These are phyloP conservation scores for Trichoderma polysporum DNA, from an alignment of 2,329 filamentous ascomycete genomes.

Conservation along the genomic window DNA sequence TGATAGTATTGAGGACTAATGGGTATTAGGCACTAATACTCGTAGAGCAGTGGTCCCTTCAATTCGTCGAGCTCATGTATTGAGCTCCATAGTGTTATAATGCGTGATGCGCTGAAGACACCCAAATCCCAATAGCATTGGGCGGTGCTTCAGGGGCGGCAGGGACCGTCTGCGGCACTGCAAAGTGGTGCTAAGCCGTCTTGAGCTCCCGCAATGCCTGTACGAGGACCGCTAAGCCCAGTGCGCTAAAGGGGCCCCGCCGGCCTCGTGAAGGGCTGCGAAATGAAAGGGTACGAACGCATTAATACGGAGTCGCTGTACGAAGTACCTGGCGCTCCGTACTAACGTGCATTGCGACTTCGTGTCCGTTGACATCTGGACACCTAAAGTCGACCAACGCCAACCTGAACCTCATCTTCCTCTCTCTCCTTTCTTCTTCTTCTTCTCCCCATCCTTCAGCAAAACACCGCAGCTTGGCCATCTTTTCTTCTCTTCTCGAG, in stretches of 20 bases:
- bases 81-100: not conserved
- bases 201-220: not conserved
- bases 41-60: not conserved
- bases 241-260: slow-evolving; percentile 1
- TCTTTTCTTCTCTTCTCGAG: slow-evolving; percentile 1
- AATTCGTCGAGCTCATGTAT: not conserved
- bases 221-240: slow-evolving; percentile 16
- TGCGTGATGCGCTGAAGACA: not conserved
- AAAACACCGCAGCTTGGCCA: not conserved
- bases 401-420: slow-evolving; percentile 7
- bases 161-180: not conserved
- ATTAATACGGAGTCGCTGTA: slow-evolving; percentile 7
- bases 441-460: not conserved
- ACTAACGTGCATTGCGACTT: not conserved
- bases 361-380: slow-evolving; percentile 15
- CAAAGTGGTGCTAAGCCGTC: not conserved
- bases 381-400: not conserved
- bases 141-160: not conserved
- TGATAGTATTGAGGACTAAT: no score
- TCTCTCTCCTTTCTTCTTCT: not conserved
- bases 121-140: not conserved
- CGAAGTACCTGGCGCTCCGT: slow-evolving; percentile 5
- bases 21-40: not conserved
- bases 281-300: not conserved
- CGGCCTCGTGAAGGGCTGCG: not conserved